These are phyloP conservation scores for Citrus medica DNA, from an alignment of 345 rosid species.

Conservation along the genomic window DNA sequence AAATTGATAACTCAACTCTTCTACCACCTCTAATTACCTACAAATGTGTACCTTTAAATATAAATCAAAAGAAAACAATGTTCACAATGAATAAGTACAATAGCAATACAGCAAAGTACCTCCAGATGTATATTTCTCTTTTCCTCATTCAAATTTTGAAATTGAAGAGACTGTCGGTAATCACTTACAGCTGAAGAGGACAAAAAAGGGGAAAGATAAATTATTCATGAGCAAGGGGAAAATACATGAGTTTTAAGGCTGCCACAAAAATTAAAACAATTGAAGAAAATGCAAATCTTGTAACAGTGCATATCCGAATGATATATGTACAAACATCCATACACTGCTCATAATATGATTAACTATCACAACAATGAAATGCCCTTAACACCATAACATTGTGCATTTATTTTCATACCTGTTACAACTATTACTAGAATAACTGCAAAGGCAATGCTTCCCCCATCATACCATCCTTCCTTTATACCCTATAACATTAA, in stretches of 20 bases:
- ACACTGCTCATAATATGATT: not conserved
- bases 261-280: not conserved
- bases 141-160: slow-evolving; percentile 90
- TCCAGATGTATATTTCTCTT: slow-evolving; percentile 89
- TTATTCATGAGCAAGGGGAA: not conserved
- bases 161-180: slow-evolving; percentile 96
- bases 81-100: not conserved
- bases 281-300: no score
- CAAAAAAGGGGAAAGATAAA: not conserved
- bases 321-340: no score
- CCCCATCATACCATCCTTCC: slow-evolving; percentile 99
- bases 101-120: slow-evolving; percentile 39
- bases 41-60: slow-evolving; percentile 7
- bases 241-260: not conserved
- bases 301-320: no score
- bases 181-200: slow-evolving; percentile 80
- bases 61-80: slow-evolving; percentile 5
- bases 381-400: not conserved
- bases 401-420: slow-evolving; percentile 40
- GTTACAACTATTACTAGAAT: slow-evolving; percentile 89
- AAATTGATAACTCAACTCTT: slow-evolving; percentile 77
- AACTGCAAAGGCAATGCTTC: slow-evolving; percentile 95
- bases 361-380: not conserved
- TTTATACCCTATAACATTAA: slow-evolving; percentile 53
- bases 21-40: slow-evolving; percentile 90